phyloP scores from a whole-genome alignment of 129 eudicot genomes.

The Flaveria bidentis region DNA sequence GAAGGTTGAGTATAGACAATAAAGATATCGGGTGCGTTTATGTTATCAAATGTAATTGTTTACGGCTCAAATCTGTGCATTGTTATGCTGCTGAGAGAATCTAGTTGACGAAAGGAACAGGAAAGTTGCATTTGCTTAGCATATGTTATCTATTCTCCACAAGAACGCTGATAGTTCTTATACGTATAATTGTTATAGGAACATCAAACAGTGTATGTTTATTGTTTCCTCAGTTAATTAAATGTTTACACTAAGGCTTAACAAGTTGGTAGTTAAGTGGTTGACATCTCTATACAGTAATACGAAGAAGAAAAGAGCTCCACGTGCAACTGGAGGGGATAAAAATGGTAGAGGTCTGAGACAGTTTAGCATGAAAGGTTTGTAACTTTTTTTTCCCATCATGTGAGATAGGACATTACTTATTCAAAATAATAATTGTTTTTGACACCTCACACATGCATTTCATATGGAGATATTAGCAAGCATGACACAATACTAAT shows the following conservation, averaged over 20 bases:
- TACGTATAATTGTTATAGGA: neutral
- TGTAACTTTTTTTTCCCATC: constrained; percentile 3
- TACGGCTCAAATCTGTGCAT: neutral
- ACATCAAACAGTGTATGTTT: neutral
- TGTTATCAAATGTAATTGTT: neutral
- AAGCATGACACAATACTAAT: neutral
- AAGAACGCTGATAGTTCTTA: neutral
- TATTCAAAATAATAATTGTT: neutral
- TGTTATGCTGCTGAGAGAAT: neutral
- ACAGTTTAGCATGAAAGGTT: constrained; percentile 95
- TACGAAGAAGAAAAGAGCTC: constrained; percentile 77
- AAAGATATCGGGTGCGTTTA: neutral
- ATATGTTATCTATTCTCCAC: neutral
- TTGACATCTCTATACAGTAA: constrained; percentile 39
- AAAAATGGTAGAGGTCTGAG: constrained; percentile 88
- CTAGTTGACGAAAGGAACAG: neutral
- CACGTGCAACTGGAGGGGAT: constrained; percentile 78
- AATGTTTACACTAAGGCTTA: neutral
- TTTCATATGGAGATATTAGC: neutral
- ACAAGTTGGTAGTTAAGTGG: constrained; percentile 20
- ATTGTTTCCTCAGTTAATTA: neutral
- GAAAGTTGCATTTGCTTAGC: neutral
- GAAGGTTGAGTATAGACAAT: neutral
- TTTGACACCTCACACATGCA: neutral
- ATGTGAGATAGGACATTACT: neutral